Evolutionary conservation across 31 red algal genomes (phyloP).

Genomic region (Asparagopsis taxiformis): DNA sequence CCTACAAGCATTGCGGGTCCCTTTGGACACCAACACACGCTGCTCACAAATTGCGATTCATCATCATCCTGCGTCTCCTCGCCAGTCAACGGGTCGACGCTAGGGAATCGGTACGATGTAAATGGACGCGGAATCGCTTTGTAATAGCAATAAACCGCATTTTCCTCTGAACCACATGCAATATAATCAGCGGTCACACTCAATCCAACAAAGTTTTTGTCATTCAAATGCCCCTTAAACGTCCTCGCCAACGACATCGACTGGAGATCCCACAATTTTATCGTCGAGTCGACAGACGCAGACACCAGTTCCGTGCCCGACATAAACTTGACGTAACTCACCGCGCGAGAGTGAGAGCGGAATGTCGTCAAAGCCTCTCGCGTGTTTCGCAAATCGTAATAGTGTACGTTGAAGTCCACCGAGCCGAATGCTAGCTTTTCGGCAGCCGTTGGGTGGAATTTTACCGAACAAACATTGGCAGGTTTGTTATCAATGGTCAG

Average conservation of each 20-base stretch:
- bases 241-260: slow-evolving; percentile 48
- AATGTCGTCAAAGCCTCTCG: slow-evolving; percentile 66
- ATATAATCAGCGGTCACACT: slow-evolving; percentile 85
- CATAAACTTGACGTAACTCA: slow-evolving; percentile 93
- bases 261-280: slow-evolving; percentile 88
- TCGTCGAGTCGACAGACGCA: slow-evolving; percentile 85
- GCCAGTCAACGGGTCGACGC: slow-evolving; percentile 76
- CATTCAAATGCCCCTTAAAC: slow-evolving; percentile 86
- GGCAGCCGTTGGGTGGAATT: slow-evolving; percentile 70
- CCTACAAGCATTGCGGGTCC: slow-evolving; percentile 64
- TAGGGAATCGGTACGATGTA: slow-evolving; percentile 58
- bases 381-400: slow-evolving; percentile 85
- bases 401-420: slow-evolving; percentile 72
- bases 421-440: slow-evolving; percentile 84
- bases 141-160: slow-evolving; percentile 91
- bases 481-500: slow-evolving; percentile 79
- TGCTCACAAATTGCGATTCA: slow-evolving; percentile 76
- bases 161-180: slow-evolving; percentile 92
- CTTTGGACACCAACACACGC: slow-evolving; percentile 87
- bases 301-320: slow-evolving; percentile 61
- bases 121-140: slow-evolving; percentile 72
- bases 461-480: slow-evolving; percentile 94
- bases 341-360: slow-evolving; percentile 69
- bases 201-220: slow-evolving; percentile 94
- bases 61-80: slow-evolving; percentile 71